phyloP scores from a whole-genome alignment of 306 rosid species.

The Gastrolobium villosum region DNA sequence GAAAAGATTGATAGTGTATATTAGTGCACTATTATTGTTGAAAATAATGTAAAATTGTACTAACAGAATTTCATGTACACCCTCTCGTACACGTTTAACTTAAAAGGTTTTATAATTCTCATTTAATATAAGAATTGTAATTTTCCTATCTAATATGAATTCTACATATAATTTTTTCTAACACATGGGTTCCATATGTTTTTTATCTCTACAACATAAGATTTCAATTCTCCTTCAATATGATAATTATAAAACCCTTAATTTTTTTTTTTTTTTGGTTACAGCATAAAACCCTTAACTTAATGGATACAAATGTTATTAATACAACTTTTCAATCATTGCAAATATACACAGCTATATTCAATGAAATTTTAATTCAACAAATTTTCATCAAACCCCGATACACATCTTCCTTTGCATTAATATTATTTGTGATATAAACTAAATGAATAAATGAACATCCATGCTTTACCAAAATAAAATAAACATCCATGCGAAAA shows the following conservation, averaged over 20 bases:
- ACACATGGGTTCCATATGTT: too few species aligned
- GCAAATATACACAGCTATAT: not conserved
- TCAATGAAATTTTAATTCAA: not conserved
- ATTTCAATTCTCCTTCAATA: too few species aligned
- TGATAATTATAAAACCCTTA: too few species aligned
- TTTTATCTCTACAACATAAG: too few species aligned
- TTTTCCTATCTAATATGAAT: too few species aligned
- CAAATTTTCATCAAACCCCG: not conserved
- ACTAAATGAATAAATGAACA: not conserved
- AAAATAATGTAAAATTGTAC: constrained; percentile 31
- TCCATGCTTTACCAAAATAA: too few species aligned
- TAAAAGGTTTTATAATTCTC: too few species aligned
- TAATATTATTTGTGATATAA: too few species aligned
- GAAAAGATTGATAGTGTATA: constrained; percentile 50
- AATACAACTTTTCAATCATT: constrained; percentile 38
- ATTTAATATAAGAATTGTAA: too few species aligned
- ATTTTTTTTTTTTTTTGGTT: too few species aligned
- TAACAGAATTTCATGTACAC: not conserved
- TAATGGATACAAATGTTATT: constrained; percentile 8
- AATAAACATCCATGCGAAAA: not conserved
- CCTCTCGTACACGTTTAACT: not conserved
- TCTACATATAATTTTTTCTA: too few species aligned
- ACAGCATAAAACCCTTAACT: too few species aligned
- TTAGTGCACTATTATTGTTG: constrained; percentile 42
- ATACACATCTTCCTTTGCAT: not conserved